Conservation (phyloP, 805 yeast genomes). For the Nakazawaea ambrosiae region DNA sequence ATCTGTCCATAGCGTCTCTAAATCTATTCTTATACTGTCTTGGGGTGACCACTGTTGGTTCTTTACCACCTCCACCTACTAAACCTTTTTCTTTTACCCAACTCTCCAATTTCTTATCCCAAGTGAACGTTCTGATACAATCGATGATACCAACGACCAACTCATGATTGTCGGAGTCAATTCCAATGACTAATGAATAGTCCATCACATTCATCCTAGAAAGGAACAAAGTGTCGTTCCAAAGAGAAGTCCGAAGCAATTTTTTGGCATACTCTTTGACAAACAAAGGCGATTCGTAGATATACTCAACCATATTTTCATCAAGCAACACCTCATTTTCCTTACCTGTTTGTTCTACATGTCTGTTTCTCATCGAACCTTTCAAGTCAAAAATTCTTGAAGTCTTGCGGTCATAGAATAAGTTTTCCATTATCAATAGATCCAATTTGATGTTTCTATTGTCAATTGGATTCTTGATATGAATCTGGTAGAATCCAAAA, state of each 20-base stretch:
- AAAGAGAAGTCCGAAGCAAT: conserved; percentile 76
- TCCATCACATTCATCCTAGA: conserved; percentile 99
- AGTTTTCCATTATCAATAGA: conserved; percentile 90
- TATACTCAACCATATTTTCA: conserved; percentile 97
- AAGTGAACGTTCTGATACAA: conserved; percentile 91
- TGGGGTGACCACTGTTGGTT: conserved; percentile 96
- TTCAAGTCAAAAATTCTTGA: conserved; percentile 89
- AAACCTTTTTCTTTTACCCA: conserved; percentile 97
- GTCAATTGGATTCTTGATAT: conserved; percentile 69
- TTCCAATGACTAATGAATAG: conserved; percentile 90
- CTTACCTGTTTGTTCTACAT: conserved; percentile 92
- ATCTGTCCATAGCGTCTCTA: conserved; percentile 96
- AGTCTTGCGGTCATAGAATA: conserved; percentile 78
- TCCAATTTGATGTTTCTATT: conserved; percentile 82
- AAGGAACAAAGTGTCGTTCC: conserved; percentile 90
- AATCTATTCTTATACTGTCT: conserved; percentile 90
- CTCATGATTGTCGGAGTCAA: conserved; percentile 60
- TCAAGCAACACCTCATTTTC: conserved; percentile 92
- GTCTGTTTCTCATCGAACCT: conserved; percentile 97
- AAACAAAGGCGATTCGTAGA: conserved; percentile 92
- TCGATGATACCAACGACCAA: conserved; percentile 92
- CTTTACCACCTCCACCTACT: conserved; percentile 82
- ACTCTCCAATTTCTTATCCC: conserved; percentile 97
- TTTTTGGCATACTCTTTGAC: conserved; percentile 89
- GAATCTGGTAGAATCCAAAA: conserved; percentile 92